phyloP scores from a whole-genome alignment of 257 asterid species.

The Thymus quinquecostatus region DNA sequence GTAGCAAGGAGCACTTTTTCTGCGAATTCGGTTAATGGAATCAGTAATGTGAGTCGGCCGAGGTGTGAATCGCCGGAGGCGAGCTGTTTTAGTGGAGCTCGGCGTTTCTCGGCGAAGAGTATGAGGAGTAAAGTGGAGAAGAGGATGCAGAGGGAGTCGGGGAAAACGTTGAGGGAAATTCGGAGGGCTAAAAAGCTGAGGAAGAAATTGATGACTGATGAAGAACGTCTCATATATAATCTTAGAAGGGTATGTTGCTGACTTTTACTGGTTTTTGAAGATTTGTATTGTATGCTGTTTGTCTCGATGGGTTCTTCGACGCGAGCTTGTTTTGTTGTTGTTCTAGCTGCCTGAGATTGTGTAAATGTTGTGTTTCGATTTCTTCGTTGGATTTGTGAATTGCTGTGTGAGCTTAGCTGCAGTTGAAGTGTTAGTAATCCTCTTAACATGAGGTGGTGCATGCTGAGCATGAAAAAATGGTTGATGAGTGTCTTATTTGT shows the following conservation, averaged over 20 bases:
- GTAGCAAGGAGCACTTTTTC: conserved; percentile 17
- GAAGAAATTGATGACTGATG: conserved; percentile 79
- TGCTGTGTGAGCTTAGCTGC: neutral
- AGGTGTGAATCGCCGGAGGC: conserved; percentile 28
- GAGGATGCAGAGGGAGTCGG: conserved; percentile 66
- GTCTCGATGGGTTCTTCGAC: neutral
- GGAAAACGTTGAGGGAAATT: conserved; percentile 72
- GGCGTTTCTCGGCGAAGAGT: conserved; percentile 73
- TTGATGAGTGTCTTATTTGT: neutral
- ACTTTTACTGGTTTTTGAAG: neutral
- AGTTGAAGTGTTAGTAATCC: neutral
- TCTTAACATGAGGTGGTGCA: neutral
- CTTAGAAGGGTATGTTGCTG: conserved; percentile 69
- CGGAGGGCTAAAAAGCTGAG: conserved; percentile 76
- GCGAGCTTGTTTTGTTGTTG: neutral
- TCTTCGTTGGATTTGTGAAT: neutral
- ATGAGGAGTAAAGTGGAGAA: conserved; percentile 98
- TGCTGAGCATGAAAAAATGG: neutral
- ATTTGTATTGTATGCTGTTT: neutral
- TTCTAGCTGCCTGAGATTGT: conserved; percentile 10
- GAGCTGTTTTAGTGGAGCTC: conserved; percentile 51
- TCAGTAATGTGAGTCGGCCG: conserved; percentile 27
- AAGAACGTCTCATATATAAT: conserved; percentile 63
- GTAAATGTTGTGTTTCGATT: neutral
- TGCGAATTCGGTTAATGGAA: conserved; percentile 28